Conservation (phyloP, 73 alveolate genomes). For the Diophrys sp. region DNA sequence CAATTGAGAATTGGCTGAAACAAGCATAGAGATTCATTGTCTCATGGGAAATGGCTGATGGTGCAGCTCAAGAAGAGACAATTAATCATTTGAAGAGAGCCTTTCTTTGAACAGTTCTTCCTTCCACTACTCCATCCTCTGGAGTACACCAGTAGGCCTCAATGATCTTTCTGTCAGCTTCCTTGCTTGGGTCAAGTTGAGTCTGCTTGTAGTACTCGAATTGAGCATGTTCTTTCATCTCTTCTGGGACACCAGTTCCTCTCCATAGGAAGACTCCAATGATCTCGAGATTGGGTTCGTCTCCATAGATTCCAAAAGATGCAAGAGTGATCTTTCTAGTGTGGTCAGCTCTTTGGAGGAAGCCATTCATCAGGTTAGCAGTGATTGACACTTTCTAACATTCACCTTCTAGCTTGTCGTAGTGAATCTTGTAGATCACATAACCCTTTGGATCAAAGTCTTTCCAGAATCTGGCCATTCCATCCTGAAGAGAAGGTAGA, state of each 20-base stretch:
- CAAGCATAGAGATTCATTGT: too few relatives aligned
- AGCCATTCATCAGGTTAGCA: conserved; percentile 46
- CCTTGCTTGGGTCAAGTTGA: conserved; percentile 31
- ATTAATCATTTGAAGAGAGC: background rate
- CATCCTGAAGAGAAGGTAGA: conserved; percentile 28
- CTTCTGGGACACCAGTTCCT: conserved; percentile 60
- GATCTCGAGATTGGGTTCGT: conserved; percentile 59
- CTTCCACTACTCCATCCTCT: conserved; percentile 24
- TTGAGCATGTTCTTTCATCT: conserved; percentile 42
- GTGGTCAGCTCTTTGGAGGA: conserved; percentile 40
- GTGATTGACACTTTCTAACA: conserved; percentile 24
- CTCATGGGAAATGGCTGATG: too few relatives aligned
- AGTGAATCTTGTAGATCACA: conserved; percentile 47
- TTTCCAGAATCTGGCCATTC: conserved; percentile 52
- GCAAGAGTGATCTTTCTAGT: conserved; percentile 53
- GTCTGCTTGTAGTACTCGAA: conserved; percentile 32
- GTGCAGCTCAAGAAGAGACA: too few relatives aligned
- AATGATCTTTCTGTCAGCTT: conserved; percentile 26
- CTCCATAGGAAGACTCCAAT: conserved; percentile 62
- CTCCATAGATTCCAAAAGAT: conserved; percentile 53
- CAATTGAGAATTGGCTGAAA: too few relatives aligned
- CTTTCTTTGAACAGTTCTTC: conserved; percentile 37
- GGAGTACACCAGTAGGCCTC: conserved; percentile 34
- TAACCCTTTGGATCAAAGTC: conserved; percentile 54
- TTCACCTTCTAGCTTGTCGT: conserved; percentile 57